Conservation (phyloP, 768 basidiomycete species). For the Lactarius trivialis region DNA sequence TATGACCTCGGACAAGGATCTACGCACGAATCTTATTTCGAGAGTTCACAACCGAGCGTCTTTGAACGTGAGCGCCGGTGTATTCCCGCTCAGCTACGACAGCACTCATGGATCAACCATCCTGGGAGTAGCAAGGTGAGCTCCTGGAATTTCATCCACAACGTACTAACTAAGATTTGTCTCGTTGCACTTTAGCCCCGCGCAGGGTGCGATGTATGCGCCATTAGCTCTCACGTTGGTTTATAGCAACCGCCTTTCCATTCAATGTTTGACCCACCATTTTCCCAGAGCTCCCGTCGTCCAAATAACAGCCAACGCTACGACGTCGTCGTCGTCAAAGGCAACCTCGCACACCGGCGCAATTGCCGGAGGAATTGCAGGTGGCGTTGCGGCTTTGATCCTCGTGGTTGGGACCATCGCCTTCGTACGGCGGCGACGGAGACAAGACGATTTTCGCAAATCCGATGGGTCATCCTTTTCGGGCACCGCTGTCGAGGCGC, state of each 20-base stretch:
- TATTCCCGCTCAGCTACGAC: conserved; percentile 11
- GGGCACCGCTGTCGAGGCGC: not conserved
- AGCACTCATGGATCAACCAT: not conserved
- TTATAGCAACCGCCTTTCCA: not conserved
- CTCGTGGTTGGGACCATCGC: not conserved
- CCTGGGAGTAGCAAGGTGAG: conserved; percentile 16
- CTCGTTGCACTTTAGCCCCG: conserved; percentile 14
- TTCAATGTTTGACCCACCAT: not conserved
- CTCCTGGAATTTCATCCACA: not conserved
- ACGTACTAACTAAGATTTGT: not conserved
- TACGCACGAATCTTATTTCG: conserved; percentile 8
- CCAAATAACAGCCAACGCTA: not conserved
- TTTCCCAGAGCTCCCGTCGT: not conserved
- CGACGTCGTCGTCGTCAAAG: not conserved
- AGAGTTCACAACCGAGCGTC: conserved; percentile 11
- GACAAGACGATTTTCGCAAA: not conserved
- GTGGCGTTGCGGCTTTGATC: conserved; percentile 5
- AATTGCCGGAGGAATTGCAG: conserved; percentile 20
- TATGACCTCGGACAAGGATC: not conserved
- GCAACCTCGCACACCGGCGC: conserved; percentile 2
- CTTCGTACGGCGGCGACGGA: conserved; percentile 11
- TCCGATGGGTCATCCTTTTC: not conserved
- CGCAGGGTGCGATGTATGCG: conserved; percentile 25
- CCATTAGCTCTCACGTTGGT: conserved; percentile 25
- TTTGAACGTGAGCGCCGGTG: not conserved